Percentiles rank a stretch among this genome's conserved stretches.
These are phyloP conservation scores for Iris pallida DNA, from an alignment of 116 monocot species.

Conservation along the genomic window DNA sequence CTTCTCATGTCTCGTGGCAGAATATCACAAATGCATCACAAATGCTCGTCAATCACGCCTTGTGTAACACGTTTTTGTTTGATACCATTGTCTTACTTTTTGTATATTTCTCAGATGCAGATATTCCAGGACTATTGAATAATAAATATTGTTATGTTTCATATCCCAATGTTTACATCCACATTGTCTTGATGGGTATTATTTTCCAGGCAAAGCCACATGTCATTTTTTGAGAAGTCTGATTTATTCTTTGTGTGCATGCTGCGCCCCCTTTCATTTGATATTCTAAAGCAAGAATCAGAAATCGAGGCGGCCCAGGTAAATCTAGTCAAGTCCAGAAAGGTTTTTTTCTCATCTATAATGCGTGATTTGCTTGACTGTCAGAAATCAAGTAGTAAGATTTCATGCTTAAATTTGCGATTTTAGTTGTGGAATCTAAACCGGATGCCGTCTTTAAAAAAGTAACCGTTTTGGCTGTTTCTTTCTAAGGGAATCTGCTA, in stretches of 20 bases:
- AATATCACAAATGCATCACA: no score
- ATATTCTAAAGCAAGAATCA: slow-evolving; percentile 50
- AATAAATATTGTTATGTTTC: neutral
- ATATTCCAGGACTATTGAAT: neutral
- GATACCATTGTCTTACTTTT: no score
- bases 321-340: neutral
- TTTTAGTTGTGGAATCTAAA: neutral
- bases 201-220: slow-evolving; percentile 51
- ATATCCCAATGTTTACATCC: neutral
- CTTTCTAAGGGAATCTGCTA: neutral
- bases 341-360: neutral
- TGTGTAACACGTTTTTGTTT: no score
- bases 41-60: no score
- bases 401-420: neutral
- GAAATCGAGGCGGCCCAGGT: slow-evolving; percentile 54
- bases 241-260: slow-evolving; percentile 57
- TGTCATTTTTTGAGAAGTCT: slow-evolving; percentile 49
- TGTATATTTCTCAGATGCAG: no score
- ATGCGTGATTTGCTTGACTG: neutral
- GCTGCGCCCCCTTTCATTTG: slow-evolving; percentile 41
- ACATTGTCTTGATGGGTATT: slow-evolving; percentile 7
- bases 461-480: neutral
- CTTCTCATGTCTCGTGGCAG: no score
- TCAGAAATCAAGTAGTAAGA: neutral
- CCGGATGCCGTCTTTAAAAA: neutral